Conservation (phyloP, 495 filamentous ascomycete genomes). For the Neurospora sp. region DNA sequence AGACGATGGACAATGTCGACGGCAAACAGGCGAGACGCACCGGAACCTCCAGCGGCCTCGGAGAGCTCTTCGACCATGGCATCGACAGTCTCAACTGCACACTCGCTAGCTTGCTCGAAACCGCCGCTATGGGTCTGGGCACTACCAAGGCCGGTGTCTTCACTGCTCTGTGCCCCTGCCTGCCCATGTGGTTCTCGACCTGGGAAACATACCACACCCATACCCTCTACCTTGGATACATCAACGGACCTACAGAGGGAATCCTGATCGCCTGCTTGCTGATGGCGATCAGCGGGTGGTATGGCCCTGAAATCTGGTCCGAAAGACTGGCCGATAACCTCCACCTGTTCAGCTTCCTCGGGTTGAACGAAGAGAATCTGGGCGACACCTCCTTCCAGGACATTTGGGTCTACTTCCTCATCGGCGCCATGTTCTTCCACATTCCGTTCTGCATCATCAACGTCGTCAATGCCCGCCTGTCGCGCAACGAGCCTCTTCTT, state of each 20-base stretch:
- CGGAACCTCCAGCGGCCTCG: slow-evolving; percentile 86
- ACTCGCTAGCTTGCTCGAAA: slow-evolving; percentile 76
- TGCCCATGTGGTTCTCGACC: slow-evolving; percentile 98
- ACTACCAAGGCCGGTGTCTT: slow-evolving; percentile 73
- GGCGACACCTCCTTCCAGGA: slow-evolving; percentile 64
- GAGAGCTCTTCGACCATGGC: slow-evolving; percentile 96
- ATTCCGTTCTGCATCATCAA: slow-evolving; percentile 74
- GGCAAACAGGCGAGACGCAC: slow-evolving; percentile 94
- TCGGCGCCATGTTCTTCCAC: slow-evolving; percentile 66
- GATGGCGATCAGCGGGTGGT: slow-evolving; percentile 79
- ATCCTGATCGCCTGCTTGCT: slow-evolving; percentile 76
- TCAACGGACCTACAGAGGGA: slow-evolving; percentile 96
- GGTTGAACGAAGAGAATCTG: slow-evolving; percentile 41
- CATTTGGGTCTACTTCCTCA: slow-evolving; percentile 74
- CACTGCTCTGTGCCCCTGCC: slow-evolving; percentile 79
- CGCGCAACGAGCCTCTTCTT: slow-evolving; percentile 60
- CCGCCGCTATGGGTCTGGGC: slow-evolving; percentile 83
- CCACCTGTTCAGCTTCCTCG: slow-evolving; percentile 25
- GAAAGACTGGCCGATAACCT: slow-evolving; percentile 50
- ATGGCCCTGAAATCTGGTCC: slow-evolving; percentile 81
- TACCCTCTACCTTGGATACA: slow-evolving; percentile 89
- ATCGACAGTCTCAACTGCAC: slow-evolving; percentile 98
- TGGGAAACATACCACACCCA: slow-evolving; percentile 99
- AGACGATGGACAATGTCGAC: slow-evolving; percentile 97
- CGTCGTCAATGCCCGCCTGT: slow-evolving; percentile 64